Evolutionary conservation across 2,329 filamentous ascomycete species (phyloP), one percentile per base, ranked within the genome.

Genomic region (Xylariaceae sp.): DNA sequence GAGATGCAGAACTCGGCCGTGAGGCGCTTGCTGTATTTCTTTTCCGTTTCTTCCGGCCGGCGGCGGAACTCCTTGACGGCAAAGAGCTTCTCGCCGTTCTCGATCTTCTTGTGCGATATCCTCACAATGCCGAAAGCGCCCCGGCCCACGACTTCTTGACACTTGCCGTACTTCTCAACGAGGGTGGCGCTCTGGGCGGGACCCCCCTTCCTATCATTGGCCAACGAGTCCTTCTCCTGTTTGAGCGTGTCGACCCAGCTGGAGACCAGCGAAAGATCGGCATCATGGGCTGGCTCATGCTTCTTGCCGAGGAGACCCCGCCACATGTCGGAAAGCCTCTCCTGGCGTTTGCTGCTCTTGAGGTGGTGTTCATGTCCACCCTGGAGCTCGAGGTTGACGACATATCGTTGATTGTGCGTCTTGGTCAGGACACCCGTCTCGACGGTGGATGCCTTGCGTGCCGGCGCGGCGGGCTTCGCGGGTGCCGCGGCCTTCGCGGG

Each of bases 1-100:
- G 92, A 96, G 49, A 98, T 96, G 64, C 92, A 96, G 59, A 98
- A 98, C 55, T 98, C 92, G 31, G 90, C 89, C 2, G 92, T 96
- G 33, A 98, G 72, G 17, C 92, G 83, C 59, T 96, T 98, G 70
- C 92, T 93, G 60, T 96, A 98, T 57, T 94, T 94, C 66, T 94
- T 94, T 49, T 89, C 81, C 11, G 87, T 94, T 62, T 98, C 92
- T 50, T 94, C 87, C 1, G 90, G 89, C 31, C 89, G 77, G 44
- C 90, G 83, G 38, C 90, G 86, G 64, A 98, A 98, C 60, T 98
- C 92, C 64, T 98, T 98, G 55, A 98, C 90, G 23, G 92, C 92
- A 54, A 92, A 98, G 8, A 98, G 72, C 64, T 93, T 89, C 63
- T 96, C 92, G 37, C 87, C 83, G 51, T 80, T 84, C 11, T 87